phyloP scores from a whole-genome alignment of 495 filamentous ascomycete species.

The Xylaria telfairii region DNA sequence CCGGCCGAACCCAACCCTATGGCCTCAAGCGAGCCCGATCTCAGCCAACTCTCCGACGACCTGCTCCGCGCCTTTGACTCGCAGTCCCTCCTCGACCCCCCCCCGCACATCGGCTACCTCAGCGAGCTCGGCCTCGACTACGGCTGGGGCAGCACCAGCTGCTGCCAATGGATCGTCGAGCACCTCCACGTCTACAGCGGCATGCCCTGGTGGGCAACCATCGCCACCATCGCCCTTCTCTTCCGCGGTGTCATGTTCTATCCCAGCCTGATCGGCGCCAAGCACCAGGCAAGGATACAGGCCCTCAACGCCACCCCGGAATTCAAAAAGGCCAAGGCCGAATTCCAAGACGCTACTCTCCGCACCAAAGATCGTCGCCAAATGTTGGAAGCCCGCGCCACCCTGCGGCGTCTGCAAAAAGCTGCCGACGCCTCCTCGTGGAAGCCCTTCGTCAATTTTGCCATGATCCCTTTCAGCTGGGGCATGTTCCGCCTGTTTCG shows the following conservation, averaged over 20 bases:
- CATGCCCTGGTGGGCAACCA: conserved; percentile 82
- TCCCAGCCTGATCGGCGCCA: conserved; percentile 63
- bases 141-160: conserved; percentile 74
- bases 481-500: conserved; percentile 80
- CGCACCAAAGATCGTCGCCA: conserved; percentile 47
- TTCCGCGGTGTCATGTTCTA: conserved; percentile 71
- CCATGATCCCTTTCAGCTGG: conserved; percentile 74
- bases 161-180: conserved; percentile 78
- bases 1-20: no score
- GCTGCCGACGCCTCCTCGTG: conserved; percentile 59
- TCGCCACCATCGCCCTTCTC: conserved; percentile 66
- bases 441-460: conserved; percentile 62
- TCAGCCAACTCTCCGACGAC: conserved; percentile 13
- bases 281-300: conserved; percentile 63
- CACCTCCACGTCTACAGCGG: conserved; percentile 76
- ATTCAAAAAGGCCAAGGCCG: conserved; percentile 53
- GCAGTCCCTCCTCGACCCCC: conserved; percentile 56
- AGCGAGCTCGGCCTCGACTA: conserved; percentile 83
- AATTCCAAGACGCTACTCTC: conserved; percentile 53
- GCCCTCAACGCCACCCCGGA: conserved; percentile 55
- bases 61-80: conserved; percentile 44
- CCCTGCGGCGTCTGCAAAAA: conserved; percentile 57
- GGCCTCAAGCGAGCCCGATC: background rate
- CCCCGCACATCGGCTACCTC: conserved; percentile 82
- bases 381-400: conserved; percentile 47